A percentile compares a stretch with the other conserved stretches of the same genome.
Conservation (phyloP, 169 alveolate species). For the Perkinsus chesapeaki region DNA sequence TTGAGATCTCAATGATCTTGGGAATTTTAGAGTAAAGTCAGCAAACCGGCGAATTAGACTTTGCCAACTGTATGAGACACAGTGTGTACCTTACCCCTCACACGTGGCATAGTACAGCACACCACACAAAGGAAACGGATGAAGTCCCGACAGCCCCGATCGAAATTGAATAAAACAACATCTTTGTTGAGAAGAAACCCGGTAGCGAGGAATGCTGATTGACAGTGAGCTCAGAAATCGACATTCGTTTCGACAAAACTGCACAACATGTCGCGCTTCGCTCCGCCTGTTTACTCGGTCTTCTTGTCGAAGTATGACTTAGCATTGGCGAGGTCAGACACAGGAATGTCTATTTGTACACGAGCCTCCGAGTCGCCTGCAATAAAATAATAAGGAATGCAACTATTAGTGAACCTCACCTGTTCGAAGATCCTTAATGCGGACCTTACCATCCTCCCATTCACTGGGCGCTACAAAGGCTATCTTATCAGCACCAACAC, state of each 20-base stretch:
- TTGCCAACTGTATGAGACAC: too few species aligned
- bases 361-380: neutral
- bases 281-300: neutral
- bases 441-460: conserved; percentile 1
- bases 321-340: neutral
- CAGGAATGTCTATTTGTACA: neutral
- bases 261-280: neutral
- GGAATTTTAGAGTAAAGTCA: too few species aligned
- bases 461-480: neutral
- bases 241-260: neutral
- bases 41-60: too few species aligned
- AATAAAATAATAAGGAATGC: neutral
- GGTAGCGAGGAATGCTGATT: neutral
- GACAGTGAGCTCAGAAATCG: neutral
- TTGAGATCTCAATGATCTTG: too few species aligned
- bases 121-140: too few species aligned
- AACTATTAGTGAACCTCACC: neutral
- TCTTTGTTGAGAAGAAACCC: neutral
- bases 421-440: neutral
- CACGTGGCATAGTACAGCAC: too few species aligned
- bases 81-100: too few species aligned
- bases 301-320: neutral
- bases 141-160: neutral
- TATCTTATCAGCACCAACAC: neutral
- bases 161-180: neutral